These are phyloP conservation scores for Arthrobotrys iridis DNA, from an alignment of 2,329 filamentous ascomycete species.

Conservation along the genomic window DNA sequence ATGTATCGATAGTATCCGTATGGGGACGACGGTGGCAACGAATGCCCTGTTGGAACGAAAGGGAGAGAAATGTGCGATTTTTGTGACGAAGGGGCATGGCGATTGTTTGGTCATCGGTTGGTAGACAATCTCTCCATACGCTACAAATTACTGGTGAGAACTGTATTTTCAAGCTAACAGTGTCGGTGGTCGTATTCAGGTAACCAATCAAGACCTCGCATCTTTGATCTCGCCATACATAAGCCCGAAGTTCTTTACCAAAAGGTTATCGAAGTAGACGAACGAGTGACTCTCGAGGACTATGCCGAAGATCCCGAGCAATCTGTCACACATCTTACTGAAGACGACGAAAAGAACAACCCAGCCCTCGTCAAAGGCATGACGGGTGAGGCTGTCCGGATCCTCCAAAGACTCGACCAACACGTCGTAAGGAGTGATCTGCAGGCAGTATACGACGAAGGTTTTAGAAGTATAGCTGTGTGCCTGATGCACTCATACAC, in stretches of 20 bases:
- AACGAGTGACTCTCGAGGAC: constrained; percentile 89
- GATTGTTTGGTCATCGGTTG: constrained; percentile 84
- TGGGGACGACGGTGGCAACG: constrained; percentile 95
- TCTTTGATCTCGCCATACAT: constrained; percentile 87
- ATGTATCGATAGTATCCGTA: constrained; percentile 85
- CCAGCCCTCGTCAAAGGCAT: constrained; percentile 74
- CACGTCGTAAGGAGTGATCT: constrained; percentile 70
- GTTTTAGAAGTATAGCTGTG: constrained; percentile 84
- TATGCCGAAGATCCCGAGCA: constrained; percentile 86
- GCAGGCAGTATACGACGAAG: constrained; percentile 73
- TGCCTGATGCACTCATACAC: constrained; percentile 94
- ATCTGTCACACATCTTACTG: constrained; percentile 66
- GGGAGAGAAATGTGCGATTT: constrained; percentile 85
- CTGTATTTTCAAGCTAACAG: constrained; percentile 12
- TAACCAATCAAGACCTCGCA: constrained; percentile 87
- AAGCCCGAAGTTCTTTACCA: constrained; percentile 90
- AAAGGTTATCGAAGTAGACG: constrained; percentile 85
- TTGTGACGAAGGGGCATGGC: constrained; percentile 86
- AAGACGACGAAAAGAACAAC: constrained; percentile 58
- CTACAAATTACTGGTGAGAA: background rate
- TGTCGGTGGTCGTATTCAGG: constrained; percentile 34
- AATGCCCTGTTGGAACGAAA: constrained; percentile 91
- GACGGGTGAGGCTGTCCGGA: constrained; percentile 78
- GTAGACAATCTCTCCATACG: constrained; percentile 14
- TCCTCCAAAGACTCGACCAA: constrained; percentile 72